Evolutionary conservation across 306 rosid species (phyloP), one percentile per base, ranked within the genome.

Genomic region (Mimosa pudica): DNA sequence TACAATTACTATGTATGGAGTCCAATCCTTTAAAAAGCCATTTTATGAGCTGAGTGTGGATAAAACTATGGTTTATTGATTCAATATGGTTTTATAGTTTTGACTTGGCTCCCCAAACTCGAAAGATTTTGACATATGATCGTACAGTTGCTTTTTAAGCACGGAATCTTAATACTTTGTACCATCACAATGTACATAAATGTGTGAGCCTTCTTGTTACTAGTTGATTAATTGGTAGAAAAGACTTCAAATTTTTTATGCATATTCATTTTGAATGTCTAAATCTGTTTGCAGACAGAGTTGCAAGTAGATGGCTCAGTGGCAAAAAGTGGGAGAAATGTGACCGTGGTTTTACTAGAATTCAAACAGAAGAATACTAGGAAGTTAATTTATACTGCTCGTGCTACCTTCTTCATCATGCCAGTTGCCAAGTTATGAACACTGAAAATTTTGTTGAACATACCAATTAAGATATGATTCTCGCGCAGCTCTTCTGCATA

Each of bases 241-340:
- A 67, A 41, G 49, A 38, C 33, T 67, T 5, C 4, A 24, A 8
- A 67, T 41, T 16, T 30, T 61, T 30, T 7, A 32, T 12, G n/a
- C n/a, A 32, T 62, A 13, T 7, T 32, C 9, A 2, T 30, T 7
- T 11, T 65, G 7, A 6, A 38, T 38, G 49, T 30, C 7, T 66
- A 17, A 36, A 66, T 66, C 7, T 52, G 35, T 68, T 8, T 35
- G 48, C 83, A 91, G 98, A 79, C 78, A 5, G 90, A 91, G 83
- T 86, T 93, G 83, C 36, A 74, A 18, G 85, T 82, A 45, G 86
- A 88, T 12, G 89, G 84, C 68, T 71, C 80, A 8, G 83, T 93
- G 54, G 84, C 91, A 63, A 90, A 87, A 80, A 82, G 90, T 80
- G 97, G 98, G 88, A 88, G 93, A 87, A 89, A 87, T 69, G 80